phyloP scores from a whole-genome alignment of 2,329 filamentous ascomycete species.

The Metarhizium album region DNA sequence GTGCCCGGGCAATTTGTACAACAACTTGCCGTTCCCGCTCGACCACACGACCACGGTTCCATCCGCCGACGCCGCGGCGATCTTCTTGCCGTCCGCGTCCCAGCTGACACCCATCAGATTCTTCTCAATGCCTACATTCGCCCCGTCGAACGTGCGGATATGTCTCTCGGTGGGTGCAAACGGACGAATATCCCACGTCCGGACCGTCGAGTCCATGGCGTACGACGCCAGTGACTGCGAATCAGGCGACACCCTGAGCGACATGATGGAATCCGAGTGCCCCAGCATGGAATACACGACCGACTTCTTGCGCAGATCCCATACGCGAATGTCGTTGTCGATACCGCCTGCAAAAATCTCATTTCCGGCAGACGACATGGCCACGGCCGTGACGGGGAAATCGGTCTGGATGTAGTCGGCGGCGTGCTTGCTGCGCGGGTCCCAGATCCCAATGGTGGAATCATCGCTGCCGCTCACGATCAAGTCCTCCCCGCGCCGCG shows the following conservation, averaged over 20 bases:
- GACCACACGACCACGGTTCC: conserved; percentile 90
- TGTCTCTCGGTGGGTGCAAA: conserved; percentile 84
- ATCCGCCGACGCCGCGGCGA: conserved; percentile 83
- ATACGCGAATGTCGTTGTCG: conserved; percentile 94
- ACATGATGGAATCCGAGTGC: conserved; percentile 86
- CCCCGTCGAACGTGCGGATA: conserved; percentile 86
- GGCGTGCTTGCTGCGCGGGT: conserved; percentile 81
- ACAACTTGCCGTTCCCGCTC: conserved; percentile 71
- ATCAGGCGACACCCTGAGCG: conserved; percentile 83
- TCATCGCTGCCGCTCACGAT: conserved; percentile 89
- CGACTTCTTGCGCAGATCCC: conserved; percentile 88
- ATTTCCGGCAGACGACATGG: conserved; percentile 87
- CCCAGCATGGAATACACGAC: conserved; percentile 81
- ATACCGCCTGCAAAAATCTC: conserved; percentile 92
- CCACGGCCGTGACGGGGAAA: conserved; percentile 84
- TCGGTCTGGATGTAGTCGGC: conserved; percentile 82
- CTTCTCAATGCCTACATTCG: conserved; percentile 76
- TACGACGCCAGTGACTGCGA: conserved; percentile 84
- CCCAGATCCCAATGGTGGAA: conserved; percentile 90
- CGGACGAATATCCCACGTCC: conserved; percentile 92
- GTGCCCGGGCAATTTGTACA: conserved; percentile 93
- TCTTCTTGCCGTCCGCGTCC: conserved; percentile 75
- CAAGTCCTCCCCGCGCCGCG: conserved; percentile 80
- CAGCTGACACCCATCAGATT: conserved; percentile 86
- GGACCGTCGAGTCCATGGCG: conserved; percentile 84